phyloP scores from a whole-genome alignment of 495 filamentous ascomycete genomes.

The Penicillium psychrofluorescens region DNA sequence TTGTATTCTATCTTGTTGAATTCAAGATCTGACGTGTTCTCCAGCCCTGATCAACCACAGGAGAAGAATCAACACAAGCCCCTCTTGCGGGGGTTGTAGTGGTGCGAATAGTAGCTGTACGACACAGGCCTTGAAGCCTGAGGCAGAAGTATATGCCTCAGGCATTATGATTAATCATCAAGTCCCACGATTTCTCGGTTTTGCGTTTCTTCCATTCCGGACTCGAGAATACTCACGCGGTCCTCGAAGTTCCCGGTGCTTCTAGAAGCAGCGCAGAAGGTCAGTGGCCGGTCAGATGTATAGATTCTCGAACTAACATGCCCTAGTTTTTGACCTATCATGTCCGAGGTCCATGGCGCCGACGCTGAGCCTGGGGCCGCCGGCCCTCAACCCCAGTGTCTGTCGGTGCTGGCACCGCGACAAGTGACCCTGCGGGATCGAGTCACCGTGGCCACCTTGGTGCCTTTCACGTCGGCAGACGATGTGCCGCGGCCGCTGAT shows the following conservation, averaged over 20 bases:
- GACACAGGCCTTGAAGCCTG: neutral
- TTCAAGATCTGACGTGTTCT: conserved; percentile 7
- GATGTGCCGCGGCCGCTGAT: conserved; percentile 72
- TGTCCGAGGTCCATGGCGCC: conserved; percentile 77
- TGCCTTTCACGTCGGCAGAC: conserved; percentile 71
- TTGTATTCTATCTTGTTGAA: too few relatives aligned
- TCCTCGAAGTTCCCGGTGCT: conserved; percentile 36
- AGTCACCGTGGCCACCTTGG: conserved; percentile 81
- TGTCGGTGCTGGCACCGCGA: conserved; percentile 63
- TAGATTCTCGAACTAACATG: conserved; percentile 24
- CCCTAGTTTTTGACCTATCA: conserved; percentile 42
- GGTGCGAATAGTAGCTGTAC: too few relatives aligned
- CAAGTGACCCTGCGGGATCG: conserved; percentile 87
- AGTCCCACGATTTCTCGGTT: conserved; percentile 24
- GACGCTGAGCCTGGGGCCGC: conserved; percentile 52
- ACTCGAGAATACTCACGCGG: conserved; percentile 45
- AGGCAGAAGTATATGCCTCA: neutral
- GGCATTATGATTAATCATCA: conserved; percentile 9
- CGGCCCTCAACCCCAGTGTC: conserved; percentile 49
- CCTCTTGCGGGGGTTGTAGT: too few relatives aligned
- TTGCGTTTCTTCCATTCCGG: conserved; percentile 38
- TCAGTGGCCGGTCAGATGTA: conserved; percentile 11
- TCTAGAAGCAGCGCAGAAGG: conserved; percentile 27
- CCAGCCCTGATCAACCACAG: neutral
- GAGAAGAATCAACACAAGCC: too few relatives aligned